phyloP scores from a whole-genome alignment of 2,329 filamentous ascomycete species.

The Fusarium palustre region DNA sequence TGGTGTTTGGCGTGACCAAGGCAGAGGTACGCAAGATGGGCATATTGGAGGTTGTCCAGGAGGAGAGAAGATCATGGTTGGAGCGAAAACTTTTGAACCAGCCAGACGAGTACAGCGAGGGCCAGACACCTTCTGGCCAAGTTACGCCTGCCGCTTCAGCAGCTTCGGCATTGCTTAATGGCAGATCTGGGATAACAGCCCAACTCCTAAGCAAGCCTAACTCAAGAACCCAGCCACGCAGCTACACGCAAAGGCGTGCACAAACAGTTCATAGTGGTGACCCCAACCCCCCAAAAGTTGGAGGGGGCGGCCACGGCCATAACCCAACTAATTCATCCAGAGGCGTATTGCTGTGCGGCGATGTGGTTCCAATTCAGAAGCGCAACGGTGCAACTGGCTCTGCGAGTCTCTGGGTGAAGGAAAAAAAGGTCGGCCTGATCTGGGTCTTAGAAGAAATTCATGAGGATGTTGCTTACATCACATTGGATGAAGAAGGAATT shows the following conservation, averaged over 20 bases:
- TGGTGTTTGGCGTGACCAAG: slow-evolving; percentile 99
- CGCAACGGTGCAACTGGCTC: slow-evolving; percentile 91
- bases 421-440: slow-evolving; percentile 91
- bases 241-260: slow-evolving; percentile 65
- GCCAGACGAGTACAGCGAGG: slow-evolving; percentile 50
- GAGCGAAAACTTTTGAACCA: slow-evolving; percentile 80
- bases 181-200: slow-evolving; percentile 82
- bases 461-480: slow-evolving; percentile 86
- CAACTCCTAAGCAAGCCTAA: slow-evolving; percentile 86
- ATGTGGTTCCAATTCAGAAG: slow-evolving; percentile 98
- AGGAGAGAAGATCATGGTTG: slow-evolving; percentile 89
- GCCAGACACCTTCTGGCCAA: slow-evolving; percentile 51
- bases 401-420: slow-evolving; percentile 98
- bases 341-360: slow-evolving; percentile 92
- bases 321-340: slow-evolving; percentile 81
- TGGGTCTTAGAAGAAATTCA: slow-evolving; percentile 99
- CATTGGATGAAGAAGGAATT: slow-evolving; percentile 80
- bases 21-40: slow-evolving; percentile 94
- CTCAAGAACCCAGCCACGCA: slow-evolving; percentile 67
- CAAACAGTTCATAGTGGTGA: slow-evolving; percentile 72
- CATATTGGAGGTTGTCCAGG: slow-evolving; percentile 92
- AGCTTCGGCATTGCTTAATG: slow-evolving; percentile 72
- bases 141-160: slow-evolving; percentile 55
- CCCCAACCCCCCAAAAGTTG: slow-evolving; percentile 65
- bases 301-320: slow-evolving; percentile 67